Evolutionary conservation across 139 green algal genomes (phyloP).

Genomic region (Astrephomene gubernaculifera): DNA sequence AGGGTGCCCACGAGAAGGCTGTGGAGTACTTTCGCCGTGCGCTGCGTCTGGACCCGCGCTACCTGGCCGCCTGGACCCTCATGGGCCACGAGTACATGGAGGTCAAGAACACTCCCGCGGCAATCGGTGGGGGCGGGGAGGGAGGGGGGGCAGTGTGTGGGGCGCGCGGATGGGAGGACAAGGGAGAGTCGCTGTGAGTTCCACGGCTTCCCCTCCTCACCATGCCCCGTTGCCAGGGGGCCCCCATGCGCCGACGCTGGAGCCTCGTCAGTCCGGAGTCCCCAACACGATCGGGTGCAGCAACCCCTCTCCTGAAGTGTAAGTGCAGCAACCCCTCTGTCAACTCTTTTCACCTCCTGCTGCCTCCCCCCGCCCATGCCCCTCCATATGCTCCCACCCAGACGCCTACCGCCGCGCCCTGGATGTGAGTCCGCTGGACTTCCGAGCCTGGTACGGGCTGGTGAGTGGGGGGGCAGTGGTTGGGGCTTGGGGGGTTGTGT

Average conservation of each 20-base stretch:
- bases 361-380: not conserved
- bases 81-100: constrained; percentile 99
- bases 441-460: constrained; percentile 95
- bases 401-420: constrained; percentile 89
- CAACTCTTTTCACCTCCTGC: no score
- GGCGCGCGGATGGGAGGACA: no score
- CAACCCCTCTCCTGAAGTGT: no score
- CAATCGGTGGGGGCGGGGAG: constrained; percentile 47
- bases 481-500: not conserved
- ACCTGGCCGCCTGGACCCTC: constrained; percentile 96
- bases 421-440: constrained; percentile 92
- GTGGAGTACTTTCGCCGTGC: constrained; percentile 94
- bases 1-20: constrained; percentile 80
- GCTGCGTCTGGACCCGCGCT: constrained; percentile 88
- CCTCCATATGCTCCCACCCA: constrained; percentile 41
- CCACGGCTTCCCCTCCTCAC: no score
- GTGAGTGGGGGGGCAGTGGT: not conserved
- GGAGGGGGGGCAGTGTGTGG: no score
- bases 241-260: no score
- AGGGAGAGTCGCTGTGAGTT: no score
- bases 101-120: constrained; percentile 89
- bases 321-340: no score
- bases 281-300: no score
- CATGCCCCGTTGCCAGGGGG: no score
- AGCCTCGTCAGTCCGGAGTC: no score